A percentile compares a stretch with the other conserved stretches of the same genome.
Conservation (phyloP, 495 filamentous ascomycete species). For the Trypethelium eluteriae region DNA sequence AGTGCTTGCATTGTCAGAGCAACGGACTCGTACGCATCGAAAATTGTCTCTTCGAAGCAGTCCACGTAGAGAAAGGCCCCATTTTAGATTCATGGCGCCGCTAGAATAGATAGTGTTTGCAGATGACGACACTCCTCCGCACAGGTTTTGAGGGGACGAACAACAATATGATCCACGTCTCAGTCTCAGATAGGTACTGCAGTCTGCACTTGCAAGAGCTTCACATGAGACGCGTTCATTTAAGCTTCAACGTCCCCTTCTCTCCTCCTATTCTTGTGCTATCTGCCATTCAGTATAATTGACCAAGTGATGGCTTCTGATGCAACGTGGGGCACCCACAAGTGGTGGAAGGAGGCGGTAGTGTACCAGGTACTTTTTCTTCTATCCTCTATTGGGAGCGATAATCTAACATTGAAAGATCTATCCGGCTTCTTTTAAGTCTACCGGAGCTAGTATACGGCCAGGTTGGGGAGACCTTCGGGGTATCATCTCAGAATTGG, state of each 20-base stretch:
- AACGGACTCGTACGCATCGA: too few relatives aligned
- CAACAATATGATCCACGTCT: constrained; percentile 1
- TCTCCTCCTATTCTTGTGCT: not conserved
- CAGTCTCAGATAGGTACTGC: not conserved
- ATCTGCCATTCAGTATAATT: not conserved
- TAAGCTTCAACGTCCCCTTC: not conserved
- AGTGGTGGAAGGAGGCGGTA: constrained; percentile 39
- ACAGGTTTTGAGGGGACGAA: constrained; percentile 1
- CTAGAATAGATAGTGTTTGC: not conserved
- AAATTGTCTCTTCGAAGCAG: too few relatives aligned
- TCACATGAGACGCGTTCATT: not conserved
- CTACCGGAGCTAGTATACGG: constrained; percentile 27
- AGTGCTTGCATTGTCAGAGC: too few relatives aligned
- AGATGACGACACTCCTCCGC: constrained; percentile 1
- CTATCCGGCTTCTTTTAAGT: constrained; percentile 37
- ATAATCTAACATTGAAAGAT: constrained; percentile 18
- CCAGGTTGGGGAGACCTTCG: constrained; percentile 36
- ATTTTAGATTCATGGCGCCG: not conserved
- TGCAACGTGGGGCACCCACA: constrained; percentile 22
- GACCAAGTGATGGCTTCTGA: constrained; percentile 14
- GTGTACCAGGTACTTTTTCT: constrained; percentile 32
- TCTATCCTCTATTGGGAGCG: not conserved
- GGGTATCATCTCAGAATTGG: constrained; percentile 36
- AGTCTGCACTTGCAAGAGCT: not conserved
- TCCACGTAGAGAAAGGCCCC: too few relatives aligned